Evolutionary conservation across 345 rosid species (phyloP).

Genomic region (Salix udensis): DNA sequence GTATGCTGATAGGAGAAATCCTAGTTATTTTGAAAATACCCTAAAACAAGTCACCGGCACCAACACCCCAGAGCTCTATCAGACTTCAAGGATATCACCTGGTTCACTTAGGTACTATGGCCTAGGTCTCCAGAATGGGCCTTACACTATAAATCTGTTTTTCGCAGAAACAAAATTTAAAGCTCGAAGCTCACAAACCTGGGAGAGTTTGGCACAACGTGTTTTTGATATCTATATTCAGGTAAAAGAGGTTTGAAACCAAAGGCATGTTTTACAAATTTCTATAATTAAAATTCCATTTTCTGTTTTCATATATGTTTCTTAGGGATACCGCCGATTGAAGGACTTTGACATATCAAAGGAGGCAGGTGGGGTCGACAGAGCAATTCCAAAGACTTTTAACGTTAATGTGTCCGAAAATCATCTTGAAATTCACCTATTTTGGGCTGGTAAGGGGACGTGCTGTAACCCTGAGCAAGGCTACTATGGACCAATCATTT

Average conservation of each 20-base stretch:
- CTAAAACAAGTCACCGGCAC: constrained; percentile 31
- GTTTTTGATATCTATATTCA: constrained; percentile 20
- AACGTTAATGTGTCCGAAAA: constrained; percentile 43
- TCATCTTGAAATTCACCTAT: constrained; percentile 52
- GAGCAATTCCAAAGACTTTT: constrained; percentile 24
- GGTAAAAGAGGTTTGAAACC: constrained; percentile 1
- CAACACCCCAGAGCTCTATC: constrained; percentile 39
- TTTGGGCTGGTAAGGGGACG: constrained; percentile 71
- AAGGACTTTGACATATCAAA: constrained; percentile 36
- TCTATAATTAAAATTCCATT: not conserved
- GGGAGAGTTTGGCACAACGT: constrained; percentile 51
- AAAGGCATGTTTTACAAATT: not conserved
- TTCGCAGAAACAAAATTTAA: constrained; percentile 49
- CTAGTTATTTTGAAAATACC: constrained; percentile 19
- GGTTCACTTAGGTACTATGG: constrained; percentile 44
- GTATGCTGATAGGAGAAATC: constrained; percentile 35
- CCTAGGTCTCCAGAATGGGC: constrained; percentile 32
- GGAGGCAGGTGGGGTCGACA: constrained; percentile 28
- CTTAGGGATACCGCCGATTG: constrained; percentile 21
- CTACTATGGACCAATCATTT: constrained; percentile 54
- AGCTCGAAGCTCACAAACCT: constrained; percentile 28
- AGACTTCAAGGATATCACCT: constrained; percentile 34
- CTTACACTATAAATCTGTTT: constrained; percentile 33
- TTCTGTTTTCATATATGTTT: no score
- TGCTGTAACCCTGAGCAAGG: constrained; percentile 48